Base-by-base conservation (phyloP, 768 basidiomycete species). In the Hemileccinum impolitum region DNA sequence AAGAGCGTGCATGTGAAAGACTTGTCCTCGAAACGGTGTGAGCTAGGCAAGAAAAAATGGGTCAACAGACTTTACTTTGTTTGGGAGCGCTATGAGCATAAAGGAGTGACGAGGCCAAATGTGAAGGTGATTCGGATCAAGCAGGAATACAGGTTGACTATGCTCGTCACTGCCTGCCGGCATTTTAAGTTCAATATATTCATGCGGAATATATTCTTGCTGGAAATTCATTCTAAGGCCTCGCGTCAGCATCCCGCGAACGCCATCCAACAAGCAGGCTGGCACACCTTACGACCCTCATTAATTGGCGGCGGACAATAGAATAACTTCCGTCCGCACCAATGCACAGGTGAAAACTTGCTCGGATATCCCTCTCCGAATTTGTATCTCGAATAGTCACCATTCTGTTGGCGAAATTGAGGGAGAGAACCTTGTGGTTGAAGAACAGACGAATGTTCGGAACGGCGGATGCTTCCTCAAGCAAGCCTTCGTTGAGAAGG, bases 81-180 rank as follows among this genome's bases (percentile, higher is more conserved):
- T 99, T 57, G 95, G 94, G 49, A 99, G 83, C 18, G 93, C 95
- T 62, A 99, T 97, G 61, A 99, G 82, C 95, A 99, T 99, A 78
- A 98, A 98, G 40, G 93, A 91, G 70, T 94, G 90, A 65, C 95
- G 87, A 56, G 95, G 96, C 95, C 95, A 99, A 62, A 99, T 97
- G 73, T 99, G 95, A 58, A 99, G 84, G 70, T 98, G 90, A 69
- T 89, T 87, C 61, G 90, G 89, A 77, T 94, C 92, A 69, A 99
- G 85, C 50, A 84, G 75, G 75, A 88, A 98, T 23, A 73, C 74
- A 54, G 84, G 72, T 52, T 77, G 75, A 66, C 80, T 89, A 67
- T 75, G 71, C 60, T 64, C 62, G 68, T 78, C 78, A 64, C 71
- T 68, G 50, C 84, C 84, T 66, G 94, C 80, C 62, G 93, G 92